Base-by-base conservation (phyloP, 495 filamentous ascomycete species). In the Hypoxylon fragiforme region DNA sequence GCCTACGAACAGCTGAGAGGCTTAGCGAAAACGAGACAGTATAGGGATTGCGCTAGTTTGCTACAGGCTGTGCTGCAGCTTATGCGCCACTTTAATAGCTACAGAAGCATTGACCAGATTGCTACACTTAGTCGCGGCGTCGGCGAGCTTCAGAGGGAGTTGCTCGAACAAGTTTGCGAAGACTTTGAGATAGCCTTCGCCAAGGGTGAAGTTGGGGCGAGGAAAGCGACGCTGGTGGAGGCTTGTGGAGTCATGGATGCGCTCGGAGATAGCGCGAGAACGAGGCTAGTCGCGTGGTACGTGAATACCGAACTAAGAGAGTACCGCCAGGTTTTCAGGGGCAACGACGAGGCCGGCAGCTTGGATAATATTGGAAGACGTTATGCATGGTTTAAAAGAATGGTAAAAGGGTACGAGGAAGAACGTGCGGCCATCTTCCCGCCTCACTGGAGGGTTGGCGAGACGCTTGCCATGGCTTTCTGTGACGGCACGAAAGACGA, bases 1-100 rank as follows among this genome's bases (percentile, higher is more conserved):
- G 94, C 94, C 19, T 97, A 97, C 73, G 94, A 97, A 63, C 95
- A 97, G 73, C 84, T 99, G 19, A 83, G 88, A 47, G 88, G 84
- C 24, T 77, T 96, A 45, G 86, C 88, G 54, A 89, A 86, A 65
- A 86, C 87, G 18, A 78, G 92, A 57, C 94, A 99, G 70, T 99
- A 99, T 70, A 81, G 90, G 51, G 95, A 99, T 73, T 99, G 94
- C 67, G 90, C 95, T 28, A 91, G 94, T 64, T 77, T 99, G 44
- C 81, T 99, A 45, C 90, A 96, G 70, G 94, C 95, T 3, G 94
- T 99, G 31, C 84, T 97, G 53, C 94, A 99, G 80, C 84, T 99
- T 22, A 96, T 97, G 91, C 88, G 88, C 49, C 91, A 99, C 74
- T 99, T 99, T 81, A 95, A 96, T 70, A 94, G 90, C 65, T 97